Evolutionary conservation across 2,329 filamentous ascomycete genomes (phyloP).

Genomic region (Aurifilum marmelostoma): DNA sequence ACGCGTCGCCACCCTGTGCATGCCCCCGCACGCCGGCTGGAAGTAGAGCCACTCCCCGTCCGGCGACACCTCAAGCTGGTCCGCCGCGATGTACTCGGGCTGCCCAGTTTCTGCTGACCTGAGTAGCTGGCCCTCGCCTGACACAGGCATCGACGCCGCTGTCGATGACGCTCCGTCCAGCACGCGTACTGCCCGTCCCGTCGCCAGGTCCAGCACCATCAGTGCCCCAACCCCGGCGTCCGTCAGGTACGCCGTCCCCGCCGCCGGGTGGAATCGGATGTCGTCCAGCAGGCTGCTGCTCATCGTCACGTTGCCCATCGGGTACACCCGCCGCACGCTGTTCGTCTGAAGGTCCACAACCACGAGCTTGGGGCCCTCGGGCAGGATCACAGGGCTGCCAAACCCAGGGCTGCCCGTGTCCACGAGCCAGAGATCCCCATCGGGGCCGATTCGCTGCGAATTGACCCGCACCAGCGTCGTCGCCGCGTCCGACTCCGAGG

Average conservation of each 20-base stretch:
- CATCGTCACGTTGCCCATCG: conserved; percentile 25
- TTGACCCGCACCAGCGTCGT: conserved; percentile 23
- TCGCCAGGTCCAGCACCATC: conserved; percentile 25
- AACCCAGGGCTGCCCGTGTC: conserved; percentile 26
- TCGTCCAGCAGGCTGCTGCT: conserved; percentile 22
- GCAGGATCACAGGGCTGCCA: conserved; percentile 21
- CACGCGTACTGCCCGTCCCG: conserved; percentile 19
- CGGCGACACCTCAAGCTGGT: conserved; percentile 28
- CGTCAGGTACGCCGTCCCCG: conserved; percentile 23
- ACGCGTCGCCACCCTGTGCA: conserved; percentile 22
- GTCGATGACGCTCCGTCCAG: conserved; percentile 23
- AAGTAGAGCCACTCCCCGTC: conserved; percentile 21
- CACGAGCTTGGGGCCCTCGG: conserved; percentile 26
- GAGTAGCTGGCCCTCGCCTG: conserved; percentile 17
- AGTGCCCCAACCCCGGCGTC: conserved; percentile 25
- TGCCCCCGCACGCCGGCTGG: conserved; percentile 22
- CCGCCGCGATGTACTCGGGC: conserved; percentile 11
- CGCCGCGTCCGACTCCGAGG: conserved; percentile 10
- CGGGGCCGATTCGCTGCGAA: conserved; percentile 14
- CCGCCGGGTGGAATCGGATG: conserved; percentile 17
- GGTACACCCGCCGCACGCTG: conserved; percentile 20
- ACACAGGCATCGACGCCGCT: conserved; percentile 17
- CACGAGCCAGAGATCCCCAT: conserved; percentile 26
- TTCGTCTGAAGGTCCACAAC: conserved; percentile 20
- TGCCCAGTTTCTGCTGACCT: conserved; percentile 3